phyloP scores from a whole-genome alignment of 805 yeast species.

The Starmerella ratchasimensis region DNA sequence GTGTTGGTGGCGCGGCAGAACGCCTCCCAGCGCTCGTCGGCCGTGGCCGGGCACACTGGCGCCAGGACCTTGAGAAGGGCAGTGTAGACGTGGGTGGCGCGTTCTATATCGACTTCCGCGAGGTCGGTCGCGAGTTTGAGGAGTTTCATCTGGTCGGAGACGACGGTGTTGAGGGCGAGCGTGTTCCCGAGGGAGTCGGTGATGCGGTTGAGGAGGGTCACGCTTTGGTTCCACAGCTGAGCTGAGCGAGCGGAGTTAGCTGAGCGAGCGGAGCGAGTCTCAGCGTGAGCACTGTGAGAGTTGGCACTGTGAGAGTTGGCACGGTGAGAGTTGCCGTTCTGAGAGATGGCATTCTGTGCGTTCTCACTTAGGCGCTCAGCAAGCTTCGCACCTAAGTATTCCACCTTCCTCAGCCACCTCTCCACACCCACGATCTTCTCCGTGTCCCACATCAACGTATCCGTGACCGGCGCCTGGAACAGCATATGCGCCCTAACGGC shows the following conservation, averaged over 20 bases:
- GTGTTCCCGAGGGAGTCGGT: slow-evolving; percentile 46
- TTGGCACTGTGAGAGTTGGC: not conserved
- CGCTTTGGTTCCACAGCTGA: slow-evolving; percentile 44
- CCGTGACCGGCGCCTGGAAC: slow-evolving; percentile 81
- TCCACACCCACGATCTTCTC: slow-evolving; percentile 72
- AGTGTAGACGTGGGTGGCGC: slow-evolving; percentile 23
- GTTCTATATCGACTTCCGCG: slow-evolving; percentile 28
- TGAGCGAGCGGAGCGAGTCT: not conserved
- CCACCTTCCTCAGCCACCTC: slow-evolving; percentile 64
- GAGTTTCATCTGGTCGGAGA: slow-evolving; percentile 81
- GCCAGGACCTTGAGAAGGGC: slow-evolving; percentile 50
- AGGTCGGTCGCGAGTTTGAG: slow-evolving; percentile 35
- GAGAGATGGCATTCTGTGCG: not conserved
- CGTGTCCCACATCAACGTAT: slow-evolving; percentile 82
- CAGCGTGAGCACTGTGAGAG: not conserved
- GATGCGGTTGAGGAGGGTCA: slow-evolving; percentile 35
- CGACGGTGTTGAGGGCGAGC: slow-evolving; percentile 64
- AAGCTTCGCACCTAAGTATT: slow-evolving; percentile 19
- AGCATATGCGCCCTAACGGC: slow-evolving; percentile 86
- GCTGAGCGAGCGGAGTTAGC: slow-evolving; percentile 43
- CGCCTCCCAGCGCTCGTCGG: slow-evolving; percentile 70
- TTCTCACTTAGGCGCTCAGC: slow-evolving; percentile 1
- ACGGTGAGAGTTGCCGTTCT: not conserved
- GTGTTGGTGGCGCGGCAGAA: slow-evolving; percentile 24
- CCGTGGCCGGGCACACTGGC: slow-evolving; percentile 69